Conservation (phyloP, 2,329 filamentous ascomycete species). For the Alternaria sp. region DNA sequence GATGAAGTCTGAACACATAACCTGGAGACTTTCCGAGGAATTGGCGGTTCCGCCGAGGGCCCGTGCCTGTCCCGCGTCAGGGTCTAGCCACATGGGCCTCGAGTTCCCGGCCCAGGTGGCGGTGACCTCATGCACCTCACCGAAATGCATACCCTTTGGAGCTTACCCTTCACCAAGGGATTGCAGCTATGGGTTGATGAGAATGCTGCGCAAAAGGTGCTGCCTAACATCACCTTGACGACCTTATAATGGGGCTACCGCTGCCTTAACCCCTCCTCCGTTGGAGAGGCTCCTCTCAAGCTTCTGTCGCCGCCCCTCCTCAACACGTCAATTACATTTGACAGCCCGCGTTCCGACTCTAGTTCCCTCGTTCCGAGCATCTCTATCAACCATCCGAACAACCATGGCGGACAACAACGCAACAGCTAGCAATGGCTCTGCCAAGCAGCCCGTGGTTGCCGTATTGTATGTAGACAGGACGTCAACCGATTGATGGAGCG, state of each 20-base stretch:
- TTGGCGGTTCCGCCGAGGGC: constrained; percentile 10
- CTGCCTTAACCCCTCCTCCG: neutral
- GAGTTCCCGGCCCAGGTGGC: constrained; percentile 8
- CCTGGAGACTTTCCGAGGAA: constrained; percentile 3
- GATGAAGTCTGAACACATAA: constrained; percentile 14
- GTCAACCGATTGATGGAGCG: neutral
- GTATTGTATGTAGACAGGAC: constrained; percentile 70
- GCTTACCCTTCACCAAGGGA: neutral
- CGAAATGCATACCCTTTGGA: constrained; percentile 4
- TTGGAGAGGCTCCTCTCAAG: neutral
- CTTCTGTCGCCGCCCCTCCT: constrained; percentile 8
- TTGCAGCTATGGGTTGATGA: constrained; percentile 8
- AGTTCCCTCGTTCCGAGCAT: constrained; percentile 13
- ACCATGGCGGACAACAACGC: constrained; percentile 29
- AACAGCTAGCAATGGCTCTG: constrained; percentile 13
- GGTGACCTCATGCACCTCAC: constrained; percentile 23
- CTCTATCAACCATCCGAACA: neutral
- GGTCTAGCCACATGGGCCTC: constrained; percentile 24
- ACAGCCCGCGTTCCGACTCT: constrained; percentile 15
- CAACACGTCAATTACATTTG: constrained; percentile 2
- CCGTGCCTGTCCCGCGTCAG: constrained; percentile 7
- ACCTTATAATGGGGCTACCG: neutral
- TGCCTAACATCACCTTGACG: neutral
- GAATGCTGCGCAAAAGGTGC: neutral
- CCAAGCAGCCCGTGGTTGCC: constrained; percentile 72